Base-by-base conservation (phyloP, 371 early-diverging fungal genomes). In the Edhazardia aedis region DNA sequence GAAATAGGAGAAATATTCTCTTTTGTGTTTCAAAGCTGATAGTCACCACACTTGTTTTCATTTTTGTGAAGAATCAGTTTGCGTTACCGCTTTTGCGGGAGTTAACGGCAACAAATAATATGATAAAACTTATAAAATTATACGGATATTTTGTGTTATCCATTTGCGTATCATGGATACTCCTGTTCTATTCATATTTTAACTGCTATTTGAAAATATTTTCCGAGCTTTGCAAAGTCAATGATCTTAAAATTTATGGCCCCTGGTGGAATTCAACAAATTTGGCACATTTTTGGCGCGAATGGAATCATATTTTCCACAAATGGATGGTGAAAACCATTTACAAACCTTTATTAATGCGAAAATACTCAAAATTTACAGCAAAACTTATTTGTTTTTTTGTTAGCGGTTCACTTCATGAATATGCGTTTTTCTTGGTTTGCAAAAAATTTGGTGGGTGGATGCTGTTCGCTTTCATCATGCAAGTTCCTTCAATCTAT, bases 231-330 rank as follows among this genome's bases (percentile, higher is more conserved):
- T 66, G 66, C 12, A n/a, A 43, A 21, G 65, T 64, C 48, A 43
- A 57, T 19, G 64, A 71, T 33, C 26, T 29, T 42, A 25, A 50
- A 1, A 62, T 65, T 48, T 68, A 64, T 49, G 54, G 46, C 9
- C 51, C 56, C 19, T 71, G 72, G 72, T 71, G 72, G 72, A 67
- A 71, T 53, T 51, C 64, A 30, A 19, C 27, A n/a, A 51, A 62
- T 11, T 55, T 58, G 7, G 49, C 26, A n/a, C 63, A 64, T 21
- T 71, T 68, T 54, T 71, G 72, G 72, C 46, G 58, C 18, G 26
- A 50, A 26, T 71, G 72, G 72, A 71, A 71, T 52, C 44, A 52
- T 16, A 61, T 53, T 45, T 66, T 71, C 38, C 60, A 71, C 39
- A 29, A 39, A 0, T 71, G 71, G 60, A 51, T 68, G 27, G 66